A percentile compares a stretch with the other conserved stretches of the same genome.
Conservation (phyloP, 805 yeast species). For the Saccharomycopsis synnaedendra region DNA sequence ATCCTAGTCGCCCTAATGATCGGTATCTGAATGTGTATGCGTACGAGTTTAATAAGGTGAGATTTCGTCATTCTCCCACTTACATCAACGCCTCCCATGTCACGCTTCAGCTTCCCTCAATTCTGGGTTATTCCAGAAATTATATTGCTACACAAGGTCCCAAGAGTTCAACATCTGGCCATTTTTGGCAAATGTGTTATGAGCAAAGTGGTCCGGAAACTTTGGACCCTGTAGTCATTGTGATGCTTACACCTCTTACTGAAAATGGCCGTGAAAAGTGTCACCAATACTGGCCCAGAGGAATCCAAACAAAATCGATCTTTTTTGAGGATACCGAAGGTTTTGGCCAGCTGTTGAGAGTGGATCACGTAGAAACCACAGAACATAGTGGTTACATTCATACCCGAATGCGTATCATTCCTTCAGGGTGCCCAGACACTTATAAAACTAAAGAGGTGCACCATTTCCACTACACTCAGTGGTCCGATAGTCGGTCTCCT, state of each 20-base stretch:
- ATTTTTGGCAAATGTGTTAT: constrained; percentile 83
- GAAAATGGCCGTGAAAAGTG: constrained; percentile 73
- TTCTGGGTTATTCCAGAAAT: constrained; percentile 8
- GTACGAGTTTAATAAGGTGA: no score
- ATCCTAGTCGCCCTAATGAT: no score
- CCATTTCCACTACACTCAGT: constrained; percentile 65
- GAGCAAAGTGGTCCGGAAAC: constrained; percentile 48
- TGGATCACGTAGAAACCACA: not conserved
- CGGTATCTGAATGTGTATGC: no score
- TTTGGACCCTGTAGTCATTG: constrained; percentile 32
- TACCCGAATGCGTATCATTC: constrained; percentile 5
- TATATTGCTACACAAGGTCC: constrained; percentile 81
- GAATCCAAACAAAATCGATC: constrained; percentile 25
- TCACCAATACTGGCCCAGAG: constrained; percentile 62
- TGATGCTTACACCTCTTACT: constrained; percentile 65
- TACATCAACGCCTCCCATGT: constrained; percentile 83
- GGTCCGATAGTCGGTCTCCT: constrained; percentile 79
- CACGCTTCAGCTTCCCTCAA: constrained; percentile 23
- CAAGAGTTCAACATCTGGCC: constrained; percentile 53
- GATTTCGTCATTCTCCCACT: constrained; percentile 25
- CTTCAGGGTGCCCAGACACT: not conserved
- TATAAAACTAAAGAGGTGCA: constrained; percentile 23
- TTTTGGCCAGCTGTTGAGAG: not conserved
- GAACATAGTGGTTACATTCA: constrained; percentile 1
- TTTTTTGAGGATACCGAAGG: constrained; percentile 3